phyloP scores from a whole-genome alignment of 495 filamentous ascomycete genomes.

The Penicillium ucsense region DNA sequence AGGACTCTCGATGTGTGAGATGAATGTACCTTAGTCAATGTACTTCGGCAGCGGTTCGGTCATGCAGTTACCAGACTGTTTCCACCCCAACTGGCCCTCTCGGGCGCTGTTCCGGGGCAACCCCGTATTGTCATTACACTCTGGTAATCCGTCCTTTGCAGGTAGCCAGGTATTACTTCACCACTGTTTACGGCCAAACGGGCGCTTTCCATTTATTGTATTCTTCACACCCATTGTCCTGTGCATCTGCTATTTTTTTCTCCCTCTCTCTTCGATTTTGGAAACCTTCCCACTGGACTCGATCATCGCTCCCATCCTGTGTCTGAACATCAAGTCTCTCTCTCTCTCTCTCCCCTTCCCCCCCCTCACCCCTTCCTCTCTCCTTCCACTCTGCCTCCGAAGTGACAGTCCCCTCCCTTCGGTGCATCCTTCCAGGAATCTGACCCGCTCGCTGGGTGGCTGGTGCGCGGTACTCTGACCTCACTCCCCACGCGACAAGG shows the following conservation, averaged over 20 bases:
- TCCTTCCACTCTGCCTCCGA: not conserved
- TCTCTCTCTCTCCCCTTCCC: not conserved
- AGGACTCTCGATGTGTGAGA: too few relatives aligned
- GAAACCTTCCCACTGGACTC: not conserved
- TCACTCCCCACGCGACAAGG: constrained; percentile 26
- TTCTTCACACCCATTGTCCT: constrained; percentile 5
- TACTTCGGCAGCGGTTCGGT: too few relatives aligned
- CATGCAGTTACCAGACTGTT: too few relatives aligned
- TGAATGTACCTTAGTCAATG: too few relatives aligned
- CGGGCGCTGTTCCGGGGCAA: too few relatives aligned
- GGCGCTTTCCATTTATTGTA: constrained; percentile 5
- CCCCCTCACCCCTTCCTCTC: not conserved
- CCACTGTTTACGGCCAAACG: constrained; percentile 23
- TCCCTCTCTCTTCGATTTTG: constrained; percentile 2
- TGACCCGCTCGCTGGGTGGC: not conserved
- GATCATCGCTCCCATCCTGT: too few relatives aligned
- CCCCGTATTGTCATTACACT: constrained; percentile 16
- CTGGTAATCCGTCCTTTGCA: too few relatives aligned
- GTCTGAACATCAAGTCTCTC: too few relatives aligned
- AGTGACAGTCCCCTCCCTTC: not conserved
- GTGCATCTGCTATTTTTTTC: not conserved
- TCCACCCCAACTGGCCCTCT: too few relatives aligned
- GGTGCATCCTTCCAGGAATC: not conserved
- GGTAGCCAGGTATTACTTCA: constrained; percentile 1
- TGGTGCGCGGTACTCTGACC: constrained; percentile 1